These are phyloP conservation scores for Pseudogymnoascus sp. DNA, from an alignment of 2,329 filamentous ascomycete species.

Conservation along the genomic window DNA sequence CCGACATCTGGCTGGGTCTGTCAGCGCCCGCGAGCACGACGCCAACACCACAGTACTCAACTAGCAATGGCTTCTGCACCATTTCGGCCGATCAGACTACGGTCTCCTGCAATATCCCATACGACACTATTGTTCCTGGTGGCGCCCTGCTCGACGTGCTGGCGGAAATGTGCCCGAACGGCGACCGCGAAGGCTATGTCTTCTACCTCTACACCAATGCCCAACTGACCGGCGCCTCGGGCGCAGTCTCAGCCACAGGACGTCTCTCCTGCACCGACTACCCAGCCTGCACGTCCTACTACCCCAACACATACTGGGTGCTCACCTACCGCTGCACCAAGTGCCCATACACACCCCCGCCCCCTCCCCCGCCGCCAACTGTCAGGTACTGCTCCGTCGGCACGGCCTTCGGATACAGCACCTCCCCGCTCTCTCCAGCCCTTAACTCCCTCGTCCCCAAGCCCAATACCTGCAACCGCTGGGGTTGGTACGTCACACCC, in stretches of 20 bases:
- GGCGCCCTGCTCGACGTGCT: neutral
- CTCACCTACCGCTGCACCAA: constrained; percentile 5
- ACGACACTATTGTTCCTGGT: neutral
- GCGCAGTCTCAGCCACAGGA: neutral
- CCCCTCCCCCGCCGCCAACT: neutral
- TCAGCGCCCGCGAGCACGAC: neutral
- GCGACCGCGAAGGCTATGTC: constrained; percentile 5
- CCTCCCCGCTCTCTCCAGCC: neutral
- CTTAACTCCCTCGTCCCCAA: constrained; percentile 11
- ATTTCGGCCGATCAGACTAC: neutral
- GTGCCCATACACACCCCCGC: neutral
- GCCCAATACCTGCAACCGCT: constrained; percentile 12
- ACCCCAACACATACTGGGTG: neutral
- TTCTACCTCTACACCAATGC: neutral
- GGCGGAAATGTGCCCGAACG: neutral
- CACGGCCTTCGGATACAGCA: neutral
- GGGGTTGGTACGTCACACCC: constrained; percentile 12
- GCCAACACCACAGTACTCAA: neutral
- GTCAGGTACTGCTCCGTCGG: neutral
- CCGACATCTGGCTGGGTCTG: neutral
- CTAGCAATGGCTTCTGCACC: constrained; percentile 3
- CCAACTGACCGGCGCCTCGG: neutral
- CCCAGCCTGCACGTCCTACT: neutral
- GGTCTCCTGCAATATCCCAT: neutral
- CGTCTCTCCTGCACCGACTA: neutral